Conservation (phyloP, 495 filamentous ascomycete species). For the Penicillium canescens region DNA sequence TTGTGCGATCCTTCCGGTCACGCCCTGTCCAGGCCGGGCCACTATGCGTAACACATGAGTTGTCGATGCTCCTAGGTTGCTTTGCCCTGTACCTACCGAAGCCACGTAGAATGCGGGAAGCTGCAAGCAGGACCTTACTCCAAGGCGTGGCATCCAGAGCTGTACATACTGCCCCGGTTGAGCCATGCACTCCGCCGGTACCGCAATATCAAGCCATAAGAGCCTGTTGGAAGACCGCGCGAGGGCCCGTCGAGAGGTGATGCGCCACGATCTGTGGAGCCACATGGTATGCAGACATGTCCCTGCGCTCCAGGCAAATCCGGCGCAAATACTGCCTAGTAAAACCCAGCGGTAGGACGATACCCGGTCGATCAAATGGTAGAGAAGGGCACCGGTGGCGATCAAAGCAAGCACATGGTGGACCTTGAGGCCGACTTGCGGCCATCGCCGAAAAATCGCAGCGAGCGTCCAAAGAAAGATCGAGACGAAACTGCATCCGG, state of each 20-base stretch:
- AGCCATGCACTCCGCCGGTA: neutral
- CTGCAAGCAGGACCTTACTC: slow-evolving; percentile 1
- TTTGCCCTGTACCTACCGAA: neutral
- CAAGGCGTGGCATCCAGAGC: slow-evolving; percentile 7
- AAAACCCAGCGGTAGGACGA: slow-evolving; percentile 8
- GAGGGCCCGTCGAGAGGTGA: neutral
- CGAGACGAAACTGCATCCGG: slow-evolving; percentile 3
- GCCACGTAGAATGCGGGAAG: slow-evolving; percentile 9
- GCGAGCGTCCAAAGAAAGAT: slow-evolving; percentile 7
- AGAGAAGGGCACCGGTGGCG: neutral
- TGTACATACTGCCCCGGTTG: slow-evolving; percentile 11
- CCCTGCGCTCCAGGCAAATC: neutral
- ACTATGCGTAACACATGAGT: neutral
- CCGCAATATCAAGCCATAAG: slow-evolving; percentile 3
- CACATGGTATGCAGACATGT: slow-evolving; percentile 5
- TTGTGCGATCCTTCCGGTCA: neutral
- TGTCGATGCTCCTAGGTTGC: neutral
- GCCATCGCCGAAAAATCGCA: slow-evolving; percentile 1
- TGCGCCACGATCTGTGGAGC: slow-evolving; percentile 1
- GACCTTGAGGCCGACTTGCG: slow-evolving; percentile 2
- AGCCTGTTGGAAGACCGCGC: slow-evolving; percentile 1
- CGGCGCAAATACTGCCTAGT: slow-evolving; percentile 1
- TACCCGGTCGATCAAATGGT: slow-evolving; percentile 1
- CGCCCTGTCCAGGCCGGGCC: neutral
- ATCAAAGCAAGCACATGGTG: slow-evolving; percentile 1